These are phyloP conservation scores for Solanum chaucha DNA, from an alignment of 257 asterid genomes.

Conservation along the genomic window DNA sequence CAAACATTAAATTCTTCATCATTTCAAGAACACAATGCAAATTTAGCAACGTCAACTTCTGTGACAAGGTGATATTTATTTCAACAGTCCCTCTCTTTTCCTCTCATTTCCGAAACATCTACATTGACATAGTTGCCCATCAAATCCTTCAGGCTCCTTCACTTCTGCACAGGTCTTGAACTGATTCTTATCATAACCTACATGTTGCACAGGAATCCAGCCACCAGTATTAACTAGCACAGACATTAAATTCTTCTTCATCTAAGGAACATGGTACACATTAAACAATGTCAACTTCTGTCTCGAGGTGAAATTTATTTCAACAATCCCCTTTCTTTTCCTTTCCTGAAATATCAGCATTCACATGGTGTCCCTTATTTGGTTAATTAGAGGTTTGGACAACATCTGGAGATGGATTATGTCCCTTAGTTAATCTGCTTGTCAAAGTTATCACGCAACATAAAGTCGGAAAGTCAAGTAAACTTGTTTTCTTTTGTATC, in stretches of 20 bases:
- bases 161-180: neutral
- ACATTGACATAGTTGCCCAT: neutral
- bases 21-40: no score
- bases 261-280: neutral
- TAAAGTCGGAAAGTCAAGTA: neutral
- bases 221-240: neutral
- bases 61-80: neutral
- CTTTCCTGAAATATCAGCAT: no score
- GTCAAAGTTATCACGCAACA: neutral
- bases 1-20: neutral
- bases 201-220: neutral
- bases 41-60: neutral
- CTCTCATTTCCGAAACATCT: neutral
- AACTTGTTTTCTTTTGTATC: neutral
- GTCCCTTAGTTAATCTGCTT: neutral
- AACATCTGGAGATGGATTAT: neutral
- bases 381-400: neutral
- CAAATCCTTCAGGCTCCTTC: neutral
- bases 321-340: no score
- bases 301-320: no score
- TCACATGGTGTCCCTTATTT: neutral
- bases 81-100: neutral
- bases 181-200: neutral
- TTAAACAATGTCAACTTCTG: neutral
- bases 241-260: neutral